phyloP scores from a whole-genome alignment of 2,329 filamentous ascomycete species.

The Sordariomycetes sp. region DNA sequence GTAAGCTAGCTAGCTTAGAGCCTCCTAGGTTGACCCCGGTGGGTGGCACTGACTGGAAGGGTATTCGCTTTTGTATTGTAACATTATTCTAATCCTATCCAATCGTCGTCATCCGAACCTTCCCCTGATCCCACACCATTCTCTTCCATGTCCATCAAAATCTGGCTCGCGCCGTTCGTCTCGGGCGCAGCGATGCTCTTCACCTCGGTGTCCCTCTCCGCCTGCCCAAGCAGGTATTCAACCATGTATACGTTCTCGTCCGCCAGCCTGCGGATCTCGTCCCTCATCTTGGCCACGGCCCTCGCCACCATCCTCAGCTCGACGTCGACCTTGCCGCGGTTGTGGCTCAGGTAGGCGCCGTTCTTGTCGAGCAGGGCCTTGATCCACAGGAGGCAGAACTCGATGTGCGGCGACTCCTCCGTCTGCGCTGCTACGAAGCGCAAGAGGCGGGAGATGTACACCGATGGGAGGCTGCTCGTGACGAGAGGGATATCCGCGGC shows the following conservation, averaged over 20 bases:
- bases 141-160: conserved; percentile 21
- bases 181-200: not conserved
- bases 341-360: conserved; percentile 75
- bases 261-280: conserved; percentile 72
- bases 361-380: conserved; percentile 74
- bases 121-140: conserved; percentile 16
- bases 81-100: conserved; percentile 37
- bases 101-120: conserved; percentile 32
- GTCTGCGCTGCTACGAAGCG: conserved; percentile 82
- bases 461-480: conserved; percentile 67
- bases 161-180: conserved; percentile 11
- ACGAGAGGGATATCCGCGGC: conserved; percentile 66
- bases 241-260: conserved; percentile 87
- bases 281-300: conserved; percentile 69
- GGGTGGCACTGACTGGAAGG: not conserved
- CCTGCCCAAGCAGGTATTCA: conserved; percentile 63
- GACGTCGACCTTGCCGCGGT: conserved; percentile 68
- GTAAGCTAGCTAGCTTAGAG: no score
- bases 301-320: conserved; percentile 78
- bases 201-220: conserved; percentile 17
- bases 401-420: conserved; percentile 84
- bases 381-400: conserved; percentile 92
- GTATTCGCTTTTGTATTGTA: not conserved
- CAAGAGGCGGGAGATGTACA: conserved; percentile 79
- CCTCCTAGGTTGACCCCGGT: no score